These are phyloP conservation scores for Nitzschia inconspicua DNA, from an alignment of 108 stramenopile species.

Conservation along the genomic window DNA sequence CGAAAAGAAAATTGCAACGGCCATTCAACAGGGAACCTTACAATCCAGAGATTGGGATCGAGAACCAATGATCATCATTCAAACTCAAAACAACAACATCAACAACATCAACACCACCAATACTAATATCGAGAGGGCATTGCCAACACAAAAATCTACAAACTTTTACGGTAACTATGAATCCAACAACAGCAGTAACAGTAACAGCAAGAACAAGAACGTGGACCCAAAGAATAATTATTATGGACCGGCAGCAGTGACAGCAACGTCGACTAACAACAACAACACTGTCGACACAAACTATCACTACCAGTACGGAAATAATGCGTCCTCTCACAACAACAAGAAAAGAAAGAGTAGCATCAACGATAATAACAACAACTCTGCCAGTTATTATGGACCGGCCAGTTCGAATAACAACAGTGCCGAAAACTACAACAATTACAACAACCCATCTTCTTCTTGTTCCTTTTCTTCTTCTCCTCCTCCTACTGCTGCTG, in stretches of 20 bases:
- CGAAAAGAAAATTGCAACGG: conserved; percentile 24
- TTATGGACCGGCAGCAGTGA: conserved; percentile 9
- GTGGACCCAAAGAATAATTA: conserved; percentile 1
- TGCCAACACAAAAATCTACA: neutral
- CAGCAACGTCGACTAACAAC: neutral
- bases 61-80: conserved; percentile 22
- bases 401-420: too few relatives aligned
- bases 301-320: neutral
- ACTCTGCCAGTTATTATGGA: conserved; percentile 4
- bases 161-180: conserved; percentile 1
- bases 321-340: neutral
- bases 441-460: neutral
- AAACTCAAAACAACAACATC: neutral
- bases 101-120: conserved; percentile 3
- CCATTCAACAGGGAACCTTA: conserved; percentile 30
- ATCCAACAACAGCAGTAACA: neutral
- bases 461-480: neutral
- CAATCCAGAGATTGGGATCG: conserved; percentile 37
- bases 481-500: neutral
- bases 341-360: neutral
- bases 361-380: neutral
- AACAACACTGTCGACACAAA: neutral
- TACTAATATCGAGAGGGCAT: neutral
- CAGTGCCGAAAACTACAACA: too few relatives aligned
- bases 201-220: neutral